Base-by-base conservation (phyloP, 805 yeast species). In the Yamadazyma sp. region DNA sequence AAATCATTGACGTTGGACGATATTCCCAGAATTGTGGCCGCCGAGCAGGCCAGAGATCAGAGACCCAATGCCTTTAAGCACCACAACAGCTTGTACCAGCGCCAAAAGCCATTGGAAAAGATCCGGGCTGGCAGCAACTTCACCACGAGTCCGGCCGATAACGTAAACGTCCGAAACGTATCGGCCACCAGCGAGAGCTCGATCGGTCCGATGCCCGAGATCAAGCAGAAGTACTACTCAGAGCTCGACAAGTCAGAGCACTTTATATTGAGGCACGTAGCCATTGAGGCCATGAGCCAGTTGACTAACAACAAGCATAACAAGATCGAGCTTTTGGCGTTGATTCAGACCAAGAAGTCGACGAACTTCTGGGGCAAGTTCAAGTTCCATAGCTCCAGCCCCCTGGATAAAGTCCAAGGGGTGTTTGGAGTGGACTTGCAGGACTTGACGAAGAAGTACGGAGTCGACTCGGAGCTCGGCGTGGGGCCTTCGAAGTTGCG, bases 11-110 rank as follows among this genome's bases (percentile, higher is more conserved):
- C 97, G 0, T 73, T 93, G 50, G 98, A 93, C 60, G 99, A 93
- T 60, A 93, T 93, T 50, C 96, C 98, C 6, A 74, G 98, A 47
- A 91, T 93, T 54, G 97, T 93, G 6, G 95, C 97, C 2, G 91
- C 95, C 7, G 97, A 93, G 52, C 96, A 91, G 59, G 96, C 98
- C 0, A 71, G 96, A 46, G 96, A 87, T 44, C 83, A 85, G 53
- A 74, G 95, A 41, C 96, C 97, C 2, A 89, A 89, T 59, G 95
- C 96, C 0, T 90, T 84, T 62, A 81, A 84, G 41, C 95, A 84
- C 60, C 90, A 84, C 53, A 79, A 78, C 55, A 45, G 69, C 42
- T 45, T 69, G 54, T 53, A 69, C 50, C 57, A 63, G 58, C 50
- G 61, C 32, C 64, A 55, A 38, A 42, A 40, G 26, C 36, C 41